Evolutionary conservation across 1,284 basidiomycete species (phyloP).

Genomic region (Wallemia mellicola): DNA sequence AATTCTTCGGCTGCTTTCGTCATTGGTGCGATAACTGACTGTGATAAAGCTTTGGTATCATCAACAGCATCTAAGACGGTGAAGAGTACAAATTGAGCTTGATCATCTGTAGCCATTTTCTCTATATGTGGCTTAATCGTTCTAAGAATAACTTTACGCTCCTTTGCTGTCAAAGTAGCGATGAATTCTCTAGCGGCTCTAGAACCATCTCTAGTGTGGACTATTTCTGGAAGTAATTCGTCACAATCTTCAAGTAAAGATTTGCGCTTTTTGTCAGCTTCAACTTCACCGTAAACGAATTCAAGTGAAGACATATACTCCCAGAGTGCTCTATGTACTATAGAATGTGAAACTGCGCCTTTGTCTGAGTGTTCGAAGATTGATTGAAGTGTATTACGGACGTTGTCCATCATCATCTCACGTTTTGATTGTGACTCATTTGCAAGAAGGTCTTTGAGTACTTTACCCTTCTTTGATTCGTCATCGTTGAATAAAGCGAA

Average conservation of each 20-base stretch:
- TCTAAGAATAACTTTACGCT: slow-evolving; percentile 64
- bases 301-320: slow-evolving; percentile 34
- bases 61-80: slow-evolving; percentile 61
- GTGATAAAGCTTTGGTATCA: slow-evolving; percentile 56
- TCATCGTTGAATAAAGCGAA: slow-evolving; percentile 41
- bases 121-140: slow-evolving; percentile 54
- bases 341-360: slow-evolving; percentile 47
- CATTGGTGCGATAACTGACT: slow-evolving; percentile 28
- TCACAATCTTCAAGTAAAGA: slow-evolving; percentile 42
- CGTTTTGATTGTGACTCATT: slow-evolving; percentile 27
- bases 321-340: slow-evolving; percentile 53
- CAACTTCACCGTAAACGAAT: slow-evolving; percentile 13
- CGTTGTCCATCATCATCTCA: slow-evolving; percentile 30
- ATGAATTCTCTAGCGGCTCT: slow-evolving; percentile 55
- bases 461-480: slow-evolving; percentile 17
- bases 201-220: slow-evolving; percentile 67
- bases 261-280: slow-evolving; percentile 18
- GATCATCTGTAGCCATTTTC: slow-evolving; percentile 52
- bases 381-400: slow-evolving; percentile 39
- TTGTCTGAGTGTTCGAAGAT: slow-evolving; percentile 75
- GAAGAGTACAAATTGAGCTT: slow-evolving; percentile 61
- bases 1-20: slow-evolving; percentile 11
- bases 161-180: slow-evolving; percentile 51
- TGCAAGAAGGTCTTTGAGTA: slow-evolving; percentile 30
- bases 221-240: slow-evolving; percentile 58